A percentile compares a stretch with the other conserved stretches of the same genome.
These are phyloP conservation scores for Neurospora sp. DNA, from an alignment of 495 filamentous ascomycete species.

Conservation along the genomic window DNA sequence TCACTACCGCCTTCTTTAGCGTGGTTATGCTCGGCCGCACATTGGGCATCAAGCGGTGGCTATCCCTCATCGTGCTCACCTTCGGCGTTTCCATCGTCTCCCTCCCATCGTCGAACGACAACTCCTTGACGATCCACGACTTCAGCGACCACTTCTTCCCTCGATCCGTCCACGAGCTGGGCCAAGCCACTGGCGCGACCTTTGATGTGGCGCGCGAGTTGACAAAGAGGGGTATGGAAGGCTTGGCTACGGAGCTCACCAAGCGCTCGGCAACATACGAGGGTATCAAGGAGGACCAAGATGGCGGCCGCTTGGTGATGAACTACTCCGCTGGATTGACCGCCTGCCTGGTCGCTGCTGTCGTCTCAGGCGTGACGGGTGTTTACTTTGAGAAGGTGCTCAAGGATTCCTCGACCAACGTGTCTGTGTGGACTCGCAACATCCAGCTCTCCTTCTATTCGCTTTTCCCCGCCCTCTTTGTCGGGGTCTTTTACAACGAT, in stretches of 20 bases:
- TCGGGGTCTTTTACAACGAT: slow-evolving; percentile 80
- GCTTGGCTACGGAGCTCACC: slow-evolving; percentile 40
- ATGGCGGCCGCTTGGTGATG: slow-evolving; percentile 49
- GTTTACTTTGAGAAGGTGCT: slow-evolving; percentile 94
- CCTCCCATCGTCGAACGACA: slow-evolving; percentile 49
- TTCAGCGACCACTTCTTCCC: slow-evolving; percentile 57
- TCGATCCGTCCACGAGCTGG: slow-evolving; percentile 56
- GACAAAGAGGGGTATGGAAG: slow-evolving; percentile 35
- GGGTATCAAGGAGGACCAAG: slow-evolving; percentile 77
- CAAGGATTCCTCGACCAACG: slow-evolving; percentile 61
- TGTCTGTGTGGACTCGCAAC: slow-evolving; percentile 85
- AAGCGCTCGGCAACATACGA: slow-evolving; percentile 92
- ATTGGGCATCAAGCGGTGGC: slow-evolving; percentile 64
- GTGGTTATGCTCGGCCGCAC: slow-evolving; percentile 62
- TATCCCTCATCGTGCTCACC: slow-evolving; percentile 68
- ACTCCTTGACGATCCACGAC: slow-evolving; percentile 41
- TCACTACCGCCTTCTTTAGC: slow-evolving; percentile 85
- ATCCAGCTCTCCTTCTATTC: slow-evolving; percentile 91
- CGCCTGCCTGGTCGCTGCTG: slow-evolving; percentile 64
- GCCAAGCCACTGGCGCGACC: slow-evolving; percentile 34
- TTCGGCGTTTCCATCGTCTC: slow-evolving; percentile 82
- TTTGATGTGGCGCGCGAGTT: slow-evolving; percentile 39
- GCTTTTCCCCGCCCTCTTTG: slow-evolving; percentile 72
- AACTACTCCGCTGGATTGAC: slow-evolving; percentile 68
- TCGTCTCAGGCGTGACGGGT: slow-evolving; percentile 72